Base-by-base conservation (phyloP, 2,329 filamentous ascomycete species). In the Curvularia hawaiiensis region DNA sequence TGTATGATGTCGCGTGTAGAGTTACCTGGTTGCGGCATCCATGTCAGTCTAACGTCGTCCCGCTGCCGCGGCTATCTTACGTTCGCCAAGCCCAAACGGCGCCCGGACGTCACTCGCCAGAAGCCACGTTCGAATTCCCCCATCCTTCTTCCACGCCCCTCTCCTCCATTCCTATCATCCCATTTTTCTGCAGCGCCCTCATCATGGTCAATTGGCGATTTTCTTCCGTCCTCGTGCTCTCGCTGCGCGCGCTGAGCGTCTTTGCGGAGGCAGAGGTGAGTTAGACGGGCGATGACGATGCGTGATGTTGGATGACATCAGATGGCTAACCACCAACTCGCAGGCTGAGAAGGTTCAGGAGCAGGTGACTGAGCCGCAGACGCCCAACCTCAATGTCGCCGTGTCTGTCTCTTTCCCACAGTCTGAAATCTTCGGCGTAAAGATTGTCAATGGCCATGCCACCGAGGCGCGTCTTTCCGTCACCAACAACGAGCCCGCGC, bases 391-490 rank as follows among this genome's bases (percentile, higher is more conserved):
- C 59, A 80, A 81, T 56, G 82, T 88, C 64, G 78, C 79, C 52
- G 80, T 86, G 62, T 79, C 81, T 50, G 80, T 85, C 56, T 81
- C 82, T 33, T 89, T 89, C 78, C 86, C 86, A 30, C 78, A 85
- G 63, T 81, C 84, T 57, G 91, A 96, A 81, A 88, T 96, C 78
- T 95, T 97, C 69, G 95, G 94, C 70, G 88, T 98, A 69, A 97
- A 96, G 85, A 88, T 98, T 67, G 86, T 98, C 82, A 99, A 99
- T 76, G 92, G 92, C 72, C 88, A 89, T 65, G 87, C 92, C 41
- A 97, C 92, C 63, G 87, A 90, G 77, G 90, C 92, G 35, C 79
- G 96, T 52, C 81, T 99, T 69, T 88, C 92, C 71, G 83, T 99
- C 75, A 85, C 83, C 76, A 99, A 99, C 83, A 83, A 91, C 61